Conservation (phyloP, 345 rosid genomes). For the Acer yangbiense region DNA sequence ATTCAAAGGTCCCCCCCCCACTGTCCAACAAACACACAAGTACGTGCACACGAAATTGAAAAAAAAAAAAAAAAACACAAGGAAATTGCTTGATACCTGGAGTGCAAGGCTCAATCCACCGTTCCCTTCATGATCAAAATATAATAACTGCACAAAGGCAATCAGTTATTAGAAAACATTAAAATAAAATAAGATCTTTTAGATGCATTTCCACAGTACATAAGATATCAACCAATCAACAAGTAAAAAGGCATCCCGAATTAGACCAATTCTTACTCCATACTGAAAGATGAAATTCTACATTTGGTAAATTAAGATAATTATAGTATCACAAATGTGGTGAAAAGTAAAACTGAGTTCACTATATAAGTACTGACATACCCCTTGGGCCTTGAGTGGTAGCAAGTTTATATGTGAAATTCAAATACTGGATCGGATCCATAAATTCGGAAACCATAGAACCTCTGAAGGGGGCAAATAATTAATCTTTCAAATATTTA, state of each 20-base stretch:
- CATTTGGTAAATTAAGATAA: background rate
- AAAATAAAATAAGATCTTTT: background rate
- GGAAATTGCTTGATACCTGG: slow-evolving; percentile 56
- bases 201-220: background rate
- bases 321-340: background rate
- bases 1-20: background rate
- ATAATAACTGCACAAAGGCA: slow-evolving; percentile 75
- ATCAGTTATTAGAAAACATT: slow-evolving; percentile 8
- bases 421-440: background rate
- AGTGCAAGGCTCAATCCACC: slow-evolving; percentile 90
- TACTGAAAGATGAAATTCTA: background rate
- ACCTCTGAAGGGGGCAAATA: background rate
- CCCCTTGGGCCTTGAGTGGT: background rate
- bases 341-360: background rate
- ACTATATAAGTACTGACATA: background rate
- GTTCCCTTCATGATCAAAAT: slow-evolving; percentile 79
- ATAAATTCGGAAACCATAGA: background rate
- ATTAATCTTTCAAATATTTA: background rate
- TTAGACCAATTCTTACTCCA: slow-evolving; percentile 1
- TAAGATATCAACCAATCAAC: background rate
- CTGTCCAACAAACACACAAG: background rate
- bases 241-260: background rate
- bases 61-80: background rate
- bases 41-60: background rate
- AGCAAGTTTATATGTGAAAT: background rate